Evolutionary conservation across 441 rosid genomes (phyloP).

Genomic region (Eutrema salsugineum): DNA sequence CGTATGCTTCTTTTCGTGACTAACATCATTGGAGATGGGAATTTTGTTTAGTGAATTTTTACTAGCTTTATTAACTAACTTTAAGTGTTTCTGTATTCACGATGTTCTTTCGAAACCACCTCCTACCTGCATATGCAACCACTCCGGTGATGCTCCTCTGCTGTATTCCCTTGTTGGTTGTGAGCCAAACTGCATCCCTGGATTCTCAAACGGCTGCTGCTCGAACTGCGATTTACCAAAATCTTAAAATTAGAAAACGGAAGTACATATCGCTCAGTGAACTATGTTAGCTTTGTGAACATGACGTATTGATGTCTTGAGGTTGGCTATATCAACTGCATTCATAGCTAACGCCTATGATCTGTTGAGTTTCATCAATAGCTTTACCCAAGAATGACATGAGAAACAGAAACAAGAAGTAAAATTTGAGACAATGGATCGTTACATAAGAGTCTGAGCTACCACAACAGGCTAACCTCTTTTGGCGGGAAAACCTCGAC

Average conservation of each 20-base stretch:
- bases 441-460: not conserved
- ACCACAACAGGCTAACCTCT: slow-evolving; percentile 37
- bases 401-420: not conserved
- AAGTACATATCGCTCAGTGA: not conserved
- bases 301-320: too few species aligned
- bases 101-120: slow-evolving; percentile 67
- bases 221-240: slow-evolving; percentile 51
- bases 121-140: slow-evolving; percentile 89
- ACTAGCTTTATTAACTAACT: not conserved
- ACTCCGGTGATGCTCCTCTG: slow-evolving; percentile 69
- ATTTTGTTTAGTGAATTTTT: not conserved
- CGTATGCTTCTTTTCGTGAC: slow-evolving; percentile 5
- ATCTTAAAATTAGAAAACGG: too few species aligned
- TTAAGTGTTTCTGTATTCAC: slow-evolving; percentile 20
- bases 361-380: not conserved
- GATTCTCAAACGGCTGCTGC: slow-evolving; percentile 57
- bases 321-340: not conserved
- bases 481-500: slow-evolving; percentile 67
- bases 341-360: not conserved
- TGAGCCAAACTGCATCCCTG: slow-evolving; percentile 51
- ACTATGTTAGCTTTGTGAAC: too few species aligned
- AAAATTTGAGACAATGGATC: not conserved
- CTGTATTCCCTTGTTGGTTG: slow-evolving; percentile 59
- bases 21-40: not conserved
- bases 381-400: not conserved